Conservation (phyloP, 805 yeast genomes). For the Candida ponderosae region DNA sequence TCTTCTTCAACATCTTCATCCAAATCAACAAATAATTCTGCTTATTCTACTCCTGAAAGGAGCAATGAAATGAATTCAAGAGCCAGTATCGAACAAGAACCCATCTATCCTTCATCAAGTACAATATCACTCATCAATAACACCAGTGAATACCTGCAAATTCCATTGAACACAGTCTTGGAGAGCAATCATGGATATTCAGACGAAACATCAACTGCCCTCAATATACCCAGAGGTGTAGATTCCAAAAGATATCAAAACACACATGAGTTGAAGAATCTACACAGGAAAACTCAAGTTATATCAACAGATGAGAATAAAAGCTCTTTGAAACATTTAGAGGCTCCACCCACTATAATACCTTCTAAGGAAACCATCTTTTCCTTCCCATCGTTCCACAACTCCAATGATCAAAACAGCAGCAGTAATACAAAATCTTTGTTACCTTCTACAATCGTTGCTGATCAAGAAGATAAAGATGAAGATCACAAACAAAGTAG, state of each 20-base stretch:
- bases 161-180: constrained; percentile 13
- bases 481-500: constrained; percentile 7
- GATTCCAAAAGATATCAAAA: too few relatives aligned
- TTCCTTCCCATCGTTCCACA: background rate
- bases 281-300: constrained; percentile 18
- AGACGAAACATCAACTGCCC: background rate
- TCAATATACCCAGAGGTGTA: constrained; percentile 1
- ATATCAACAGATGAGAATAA: constrained; percentile 9
- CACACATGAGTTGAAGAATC: constrained; percentile 9
- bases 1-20: background rate
- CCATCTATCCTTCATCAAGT: background rate
- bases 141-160: constrained; percentile 4
- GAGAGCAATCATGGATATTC: constrained; percentile 11
- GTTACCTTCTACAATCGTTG: background rate
- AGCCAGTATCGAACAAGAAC: constrained; percentile 3
- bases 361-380: too few relatives aligned
- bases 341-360: too few relatives aligned
- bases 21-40: background rate
- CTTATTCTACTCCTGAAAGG: constrained; percentile 1
- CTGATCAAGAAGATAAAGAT: constrained; percentile 5
- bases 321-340: too few relatives aligned
- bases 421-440: background rate
- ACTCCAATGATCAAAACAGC: background rate
- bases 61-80: background rate
- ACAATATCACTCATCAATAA: background rate